Evolutionary conservation across 2,329 filamentous ascomycete species (phyloP).

Genomic region (Zopfia rhizophila): DNA sequence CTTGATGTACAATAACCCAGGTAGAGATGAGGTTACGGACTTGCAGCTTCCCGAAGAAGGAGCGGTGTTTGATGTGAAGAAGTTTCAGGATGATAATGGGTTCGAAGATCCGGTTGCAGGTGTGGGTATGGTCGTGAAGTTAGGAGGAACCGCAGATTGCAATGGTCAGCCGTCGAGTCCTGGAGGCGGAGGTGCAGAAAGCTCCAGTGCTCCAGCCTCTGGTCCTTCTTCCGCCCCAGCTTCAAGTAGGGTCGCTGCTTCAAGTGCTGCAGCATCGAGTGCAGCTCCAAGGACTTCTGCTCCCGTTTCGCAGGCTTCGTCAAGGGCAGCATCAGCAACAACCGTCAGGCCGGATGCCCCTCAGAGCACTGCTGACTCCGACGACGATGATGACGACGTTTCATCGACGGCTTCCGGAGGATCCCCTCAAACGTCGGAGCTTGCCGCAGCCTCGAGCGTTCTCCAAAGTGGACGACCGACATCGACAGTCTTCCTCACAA

Average conservation of each 20-base stretch:
- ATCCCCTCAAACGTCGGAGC: constrained; percentile 1
- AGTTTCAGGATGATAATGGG: constrained; percentile 44
- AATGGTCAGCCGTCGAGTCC: background rate
- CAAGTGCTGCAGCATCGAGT: constrained; percentile 4
- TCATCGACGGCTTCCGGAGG: background rate
- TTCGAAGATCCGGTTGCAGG: constrained; percentile 40
- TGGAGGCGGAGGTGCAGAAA: background rate
- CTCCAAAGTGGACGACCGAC: background rate
- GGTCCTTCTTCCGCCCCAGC: constrained; percentile 1
- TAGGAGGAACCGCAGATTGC: constrained; percentile 31
- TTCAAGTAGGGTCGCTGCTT: background rate
- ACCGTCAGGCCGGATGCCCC: background rate
- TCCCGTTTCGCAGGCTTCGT: background rate
- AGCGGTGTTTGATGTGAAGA: constrained; percentile 37
- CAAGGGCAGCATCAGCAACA: background rate
- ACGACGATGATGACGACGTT: background rate
- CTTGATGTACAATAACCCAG: constrained; percentile 44
- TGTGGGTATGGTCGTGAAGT: constrained; percentile 45
- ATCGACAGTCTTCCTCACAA: constrained; percentile 8
- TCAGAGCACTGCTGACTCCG: constrained; percentile 1
- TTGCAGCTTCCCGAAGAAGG: constrained; percentile 39
- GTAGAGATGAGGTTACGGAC: constrained; percentile 27
- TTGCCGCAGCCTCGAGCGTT: constrained; percentile 12
- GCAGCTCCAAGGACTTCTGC: constrained; percentile 1
- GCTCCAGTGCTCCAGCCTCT: background rate